These are phyloP conservation scores for Galerina marginata DNA, from an alignment of 768 basidiomycete species.

Conservation along the genomic window DNA sequence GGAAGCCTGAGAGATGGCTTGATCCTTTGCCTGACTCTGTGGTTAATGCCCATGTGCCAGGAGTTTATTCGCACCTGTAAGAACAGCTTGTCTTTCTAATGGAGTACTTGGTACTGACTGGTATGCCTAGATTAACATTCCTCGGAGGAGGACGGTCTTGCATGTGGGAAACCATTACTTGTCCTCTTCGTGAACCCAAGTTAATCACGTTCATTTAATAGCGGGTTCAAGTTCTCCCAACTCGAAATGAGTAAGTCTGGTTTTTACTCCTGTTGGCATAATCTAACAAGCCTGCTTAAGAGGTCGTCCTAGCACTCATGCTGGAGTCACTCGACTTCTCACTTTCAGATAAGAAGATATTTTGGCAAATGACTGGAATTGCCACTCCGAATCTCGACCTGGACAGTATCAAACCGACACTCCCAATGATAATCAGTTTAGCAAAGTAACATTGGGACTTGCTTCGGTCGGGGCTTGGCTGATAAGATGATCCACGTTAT, in stretches of 20 bases:
- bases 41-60: constrained; percentile 24
- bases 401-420: not conserved
- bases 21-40: constrained; percentile 24
- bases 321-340: constrained; percentile 28
- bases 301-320: constrained; percentile 28
- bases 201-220: constrained; percentile 16
- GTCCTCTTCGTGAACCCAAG: not conserved
- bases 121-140: constrained; percentile 40
- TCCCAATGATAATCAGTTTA: constrained; percentile 15
- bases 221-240: constrained; percentile 60
- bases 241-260: constrained; percentile 54
- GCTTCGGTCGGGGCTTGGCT: not conserved
- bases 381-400: constrained; percentile 19
- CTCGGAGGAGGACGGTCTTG: constrained; percentile 49
- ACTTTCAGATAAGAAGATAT: constrained; percentile 26
- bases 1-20: constrained; percentile 49
- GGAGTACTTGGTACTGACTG: not conserved
- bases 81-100: not conserved
- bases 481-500: no score
- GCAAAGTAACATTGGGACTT: not conserved
- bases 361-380: constrained; percentile 35
- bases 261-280: not conserved
- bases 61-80: constrained; percentile 30
- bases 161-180: constrained; percentile 40
- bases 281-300: constrained; percentile 13